Base-by-base conservation (phyloP, 1,284 basidiomycete species). In the Leccinum fallax region DNA sequence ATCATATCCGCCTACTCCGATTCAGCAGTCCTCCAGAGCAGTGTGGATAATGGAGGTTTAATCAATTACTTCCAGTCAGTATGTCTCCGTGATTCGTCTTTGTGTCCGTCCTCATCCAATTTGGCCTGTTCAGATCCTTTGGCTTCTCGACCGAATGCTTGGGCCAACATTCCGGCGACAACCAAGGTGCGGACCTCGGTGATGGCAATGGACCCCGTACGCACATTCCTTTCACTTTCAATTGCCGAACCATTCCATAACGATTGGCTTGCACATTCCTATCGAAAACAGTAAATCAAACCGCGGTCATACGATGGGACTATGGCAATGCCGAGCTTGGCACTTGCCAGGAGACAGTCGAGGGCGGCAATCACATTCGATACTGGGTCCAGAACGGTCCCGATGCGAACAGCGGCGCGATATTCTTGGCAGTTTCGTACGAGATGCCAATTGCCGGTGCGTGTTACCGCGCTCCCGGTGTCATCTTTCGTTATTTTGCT, bases 291-390 rank as follows among this genome's bases (percentile, higher is more conserved):
- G 90, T 81, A 54, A 90, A 92, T 69, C 86, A 96, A 74, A 89
- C 88, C 0, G 85, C 87, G 15, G 88, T 89, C 46, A 87, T 95
- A 48, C 82, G 94, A 48, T 93, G 87, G 83, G 84, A 94, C 73
- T 96, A 90, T 72, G 85, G 86, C 5, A 86, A 95, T 69, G 83
- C 87, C 5, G 78, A 86, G 59, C 74, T 94, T 16, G 94, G 94
- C 0, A 86, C 93, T 2, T 95, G 94, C 73, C 80, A 83, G 66
- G 94, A 98, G 77, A 92, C 93, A 2, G 84, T 97, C 55, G 70
- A 92, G 64, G 96, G 96, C 11, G 96, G 96, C 5, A 86, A 92
- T 69, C 96, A 98, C 72, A 88, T 96, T 74, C 85, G 96, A 28
- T 96, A 95, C 76, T 98, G 93, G 92, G 75, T 83, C 1, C 95